A percentile compares a stretch with the other conserved stretches of the same genome.
Evolutionary conservation across 768 basidiomycete species (phyloP).

Genomic region (Rhizopogon salebrosus): DNA sequence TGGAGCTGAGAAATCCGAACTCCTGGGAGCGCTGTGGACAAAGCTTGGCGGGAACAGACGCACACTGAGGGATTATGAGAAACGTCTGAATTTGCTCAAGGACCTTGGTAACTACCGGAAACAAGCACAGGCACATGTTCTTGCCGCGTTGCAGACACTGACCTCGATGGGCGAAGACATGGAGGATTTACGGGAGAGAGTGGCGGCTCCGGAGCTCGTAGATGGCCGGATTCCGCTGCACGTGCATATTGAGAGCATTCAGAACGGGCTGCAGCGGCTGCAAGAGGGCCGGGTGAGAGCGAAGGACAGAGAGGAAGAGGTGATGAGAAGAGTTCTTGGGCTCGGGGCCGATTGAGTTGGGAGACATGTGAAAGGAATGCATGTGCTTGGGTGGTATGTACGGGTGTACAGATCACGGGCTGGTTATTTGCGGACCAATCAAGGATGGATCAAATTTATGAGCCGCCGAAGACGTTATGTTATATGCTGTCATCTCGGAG

Average conservation of each 20-base stretch:
- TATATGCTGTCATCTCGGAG: too few species aligned
- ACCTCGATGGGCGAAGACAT: constrained; percentile 65
- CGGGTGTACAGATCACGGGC: background rate
- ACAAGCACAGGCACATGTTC: constrained; percentile 62
- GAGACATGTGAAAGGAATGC: too few species aligned
- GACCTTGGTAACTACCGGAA: constrained; percentile 53
- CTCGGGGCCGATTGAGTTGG: constrained; percentile 4
- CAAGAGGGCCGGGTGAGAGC: constrained; percentile 49
- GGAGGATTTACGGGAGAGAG: constrained; percentile 70
- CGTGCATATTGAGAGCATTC: constrained; percentile 74
- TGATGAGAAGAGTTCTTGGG: constrained; percentile 19
- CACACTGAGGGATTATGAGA: constrained; percentile 44
- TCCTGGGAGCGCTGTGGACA: constrained; percentile 66
- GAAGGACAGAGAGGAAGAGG: constrained; percentile 37
- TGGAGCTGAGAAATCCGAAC: constrained; percentile 29
- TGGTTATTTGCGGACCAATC: background rate
- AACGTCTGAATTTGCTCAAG: constrained; percentile 50
- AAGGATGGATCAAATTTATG: background rate
- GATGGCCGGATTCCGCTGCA: constrained; percentile 59
- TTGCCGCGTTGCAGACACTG: constrained; percentile 56
- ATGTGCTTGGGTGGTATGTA: too few species aligned
- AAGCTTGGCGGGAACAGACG: constrained; percentile 56
- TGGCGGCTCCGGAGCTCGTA: constrained; percentile 56
- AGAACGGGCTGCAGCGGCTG: constrained; percentile 49
- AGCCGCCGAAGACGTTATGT: too few species aligned